Conservation (phyloP, 306 rosid species). For the Inga oerstediana region DNA sequence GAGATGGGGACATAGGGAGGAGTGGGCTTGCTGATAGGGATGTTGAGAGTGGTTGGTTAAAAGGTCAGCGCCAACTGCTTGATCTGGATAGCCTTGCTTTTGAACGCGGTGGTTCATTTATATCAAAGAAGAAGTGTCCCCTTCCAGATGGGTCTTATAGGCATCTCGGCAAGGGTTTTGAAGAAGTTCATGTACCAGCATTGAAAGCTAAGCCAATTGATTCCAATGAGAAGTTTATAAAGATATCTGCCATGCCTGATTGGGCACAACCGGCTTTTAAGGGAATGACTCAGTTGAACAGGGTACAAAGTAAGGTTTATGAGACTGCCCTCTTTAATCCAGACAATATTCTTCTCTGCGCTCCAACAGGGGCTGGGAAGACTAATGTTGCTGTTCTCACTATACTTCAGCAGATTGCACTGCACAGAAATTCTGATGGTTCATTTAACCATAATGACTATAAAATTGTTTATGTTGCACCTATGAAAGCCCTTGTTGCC, state of each 20-base stretch:
- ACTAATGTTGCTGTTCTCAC: slow-evolving; percentile 98
- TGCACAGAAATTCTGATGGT: slow-evolving; percentile 77
- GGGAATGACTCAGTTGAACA: slow-evolving; percentile 91
- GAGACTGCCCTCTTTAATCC: slow-evolving; percentile 79
- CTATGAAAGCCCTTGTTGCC: slow-evolving; percentile 99
- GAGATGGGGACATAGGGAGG: slow-evolving; percentile 72
- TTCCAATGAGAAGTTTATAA: slow-evolving; percentile 67
- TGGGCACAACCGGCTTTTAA: slow-evolving; percentile 95
- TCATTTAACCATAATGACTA: slow-evolving; percentile 76
- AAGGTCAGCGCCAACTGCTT: slow-evolving; percentile 78
- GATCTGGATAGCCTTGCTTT: slow-evolving; percentile 85
- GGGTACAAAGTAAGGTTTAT: slow-evolving; percentile 92
- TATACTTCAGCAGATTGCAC: slow-evolving; percentile 85
- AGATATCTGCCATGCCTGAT: slow-evolving; percentile 79
- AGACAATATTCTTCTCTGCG: slow-evolving; percentile 80
- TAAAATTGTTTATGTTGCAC: slow-evolving; percentile 95
- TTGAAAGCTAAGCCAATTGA: slow-evolving; percentile 74
- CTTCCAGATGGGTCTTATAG: slow-evolving; percentile 87
- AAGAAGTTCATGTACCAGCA: slow-evolving; percentile 91
- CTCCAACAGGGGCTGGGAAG: slow-evolving; percentile 99
- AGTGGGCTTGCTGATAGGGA: slow-evolving; percentile 75
- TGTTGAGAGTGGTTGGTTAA: slow-evolving; percentile 77
- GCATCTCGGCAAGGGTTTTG: slow-evolving; percentile 77
- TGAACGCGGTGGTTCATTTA: slow-evolving; percentile 69
- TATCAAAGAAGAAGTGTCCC: slow-evolving; percentile 69